These are phyloP conservation scores for Keqinozyma sinolaborantium DNA, from an alignment of 1,139 yeast genomes.

Conservation along the genomic window DNA sequence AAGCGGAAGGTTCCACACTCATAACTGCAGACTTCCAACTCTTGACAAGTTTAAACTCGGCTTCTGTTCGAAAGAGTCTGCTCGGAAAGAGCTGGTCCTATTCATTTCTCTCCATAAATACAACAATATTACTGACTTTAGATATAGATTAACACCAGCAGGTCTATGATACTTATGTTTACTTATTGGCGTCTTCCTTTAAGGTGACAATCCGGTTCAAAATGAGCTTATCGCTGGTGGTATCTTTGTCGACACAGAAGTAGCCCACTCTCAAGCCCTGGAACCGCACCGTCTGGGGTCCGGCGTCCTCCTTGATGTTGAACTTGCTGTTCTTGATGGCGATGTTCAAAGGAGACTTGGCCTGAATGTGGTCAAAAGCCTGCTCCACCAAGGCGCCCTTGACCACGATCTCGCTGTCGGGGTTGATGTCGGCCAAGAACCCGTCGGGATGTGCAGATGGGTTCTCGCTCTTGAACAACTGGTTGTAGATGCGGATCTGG, in stretches of 20 bases:
- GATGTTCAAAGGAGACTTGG: slow-evolving; percentile 74
- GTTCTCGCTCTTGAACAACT: slow-evolving; percentile 85
- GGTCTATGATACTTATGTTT: no score
- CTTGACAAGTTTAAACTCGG: no score
- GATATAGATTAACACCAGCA: no score
- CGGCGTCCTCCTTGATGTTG: slow-evolving; percentile 58
- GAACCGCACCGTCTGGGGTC: slow-evolving; percentile 88
- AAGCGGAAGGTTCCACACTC: no score
- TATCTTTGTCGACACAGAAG: slow-evolving; percentile 86
- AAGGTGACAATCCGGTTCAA: slow-evolving; percentile 87
- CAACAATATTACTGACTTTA: no score
- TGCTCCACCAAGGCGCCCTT: slow-evolving; percentile 73
- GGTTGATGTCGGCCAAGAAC: slow-evolving; percentile 77
- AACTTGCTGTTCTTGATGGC: slow-evolving; percentile 65
- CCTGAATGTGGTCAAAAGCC: slow-evolving; percentile 65
- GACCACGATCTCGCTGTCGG: slow-evolving; percentile 68
- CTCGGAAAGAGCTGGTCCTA: no score
- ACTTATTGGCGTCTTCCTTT: slow-evolving; percentile 58
- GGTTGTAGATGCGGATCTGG: slow-evolving; percentile 86
- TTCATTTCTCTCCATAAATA: no score
- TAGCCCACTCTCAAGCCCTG: slow-evolving; percentile 98
- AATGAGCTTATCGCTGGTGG: slow-evolving; percentile 55
- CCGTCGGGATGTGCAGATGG: slow-evolving; percentile 90
- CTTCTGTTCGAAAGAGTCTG: no score
- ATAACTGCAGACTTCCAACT: no score